A percentile compares a stretch with the other conserved stretches of the same genome.
These are phyloP conservation scores for Fraxinus dipetala DNA, from an alignment of 305 asterid species.

Conservation along the genomic window DNA sequence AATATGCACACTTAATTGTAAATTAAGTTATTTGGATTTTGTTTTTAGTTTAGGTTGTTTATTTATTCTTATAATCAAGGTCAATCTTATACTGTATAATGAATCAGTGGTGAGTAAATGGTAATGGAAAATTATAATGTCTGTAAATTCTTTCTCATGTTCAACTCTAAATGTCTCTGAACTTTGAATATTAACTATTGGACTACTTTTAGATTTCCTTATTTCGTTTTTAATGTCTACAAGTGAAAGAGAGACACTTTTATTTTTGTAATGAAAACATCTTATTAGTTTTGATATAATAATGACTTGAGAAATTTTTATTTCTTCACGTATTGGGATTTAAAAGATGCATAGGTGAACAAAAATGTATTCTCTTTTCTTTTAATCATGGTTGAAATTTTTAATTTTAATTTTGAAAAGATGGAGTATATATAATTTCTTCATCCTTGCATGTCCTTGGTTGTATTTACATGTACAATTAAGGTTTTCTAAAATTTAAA, in stretches of 20 bases:
- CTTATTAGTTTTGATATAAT: not conserved
- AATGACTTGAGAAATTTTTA: not conserved
- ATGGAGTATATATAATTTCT: not conserved
- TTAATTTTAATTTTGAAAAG: not conserved
- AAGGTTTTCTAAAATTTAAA: not conserved
- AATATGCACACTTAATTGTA: not conserved
- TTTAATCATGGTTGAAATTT: not conserved
- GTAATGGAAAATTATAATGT: not conserved
- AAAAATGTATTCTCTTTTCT: not conserved
- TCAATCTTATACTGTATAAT: not conserved
- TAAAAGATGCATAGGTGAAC: not conserved
- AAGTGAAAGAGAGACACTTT: not conserved
- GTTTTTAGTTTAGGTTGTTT: not conserved
- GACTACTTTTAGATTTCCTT: not conserved
- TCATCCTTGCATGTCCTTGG: not conserved
- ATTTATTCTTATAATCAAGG: not conserved
- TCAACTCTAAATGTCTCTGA: not conserved
- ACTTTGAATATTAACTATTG: not conserved
- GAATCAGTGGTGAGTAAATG: not conserved
- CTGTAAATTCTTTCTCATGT: not conserved
- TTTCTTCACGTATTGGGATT: not conserved
- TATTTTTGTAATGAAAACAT: not conserved
- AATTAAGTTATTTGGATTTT: not conserved
- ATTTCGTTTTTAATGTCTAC: not conserved
- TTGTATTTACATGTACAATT: not conserved